These are phyloP conservation scores for Colletotrichum somersetense DNA, from an alignment of 2,329 filamentous ascomycete species.

Conservation along the genomic window DNA sequence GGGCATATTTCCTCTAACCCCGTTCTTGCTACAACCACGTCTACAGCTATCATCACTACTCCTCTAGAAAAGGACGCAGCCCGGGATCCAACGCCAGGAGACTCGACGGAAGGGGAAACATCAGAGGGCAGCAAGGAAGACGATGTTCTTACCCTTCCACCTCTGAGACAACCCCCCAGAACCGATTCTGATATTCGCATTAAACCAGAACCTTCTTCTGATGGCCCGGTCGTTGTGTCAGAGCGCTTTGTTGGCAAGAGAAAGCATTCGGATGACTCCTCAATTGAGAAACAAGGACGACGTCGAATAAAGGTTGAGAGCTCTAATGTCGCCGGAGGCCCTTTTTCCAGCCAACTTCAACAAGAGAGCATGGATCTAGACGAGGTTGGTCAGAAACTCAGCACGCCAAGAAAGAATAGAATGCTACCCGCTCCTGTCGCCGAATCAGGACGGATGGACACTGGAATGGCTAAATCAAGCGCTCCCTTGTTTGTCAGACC, in stretches of 20 bases:
- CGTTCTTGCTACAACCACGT: not conserved
- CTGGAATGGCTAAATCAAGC: constrained; percentile 6
- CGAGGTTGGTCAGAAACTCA: constrained; percentile 57
- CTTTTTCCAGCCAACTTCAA: constrained; percentile 45
- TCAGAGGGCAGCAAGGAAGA: constrained; percentile 23
- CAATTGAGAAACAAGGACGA: constrained; percentile 43
- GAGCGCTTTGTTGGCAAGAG: constrained; percentile 64
- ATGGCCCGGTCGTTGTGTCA: constrained; percentile 63
- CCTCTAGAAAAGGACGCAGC: not conserved
- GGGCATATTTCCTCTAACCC: not conserved
- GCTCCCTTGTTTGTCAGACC: constrained; percentile 31
- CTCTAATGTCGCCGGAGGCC: constrained; percentile 47
- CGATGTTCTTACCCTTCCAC: constrained; percentile 28
- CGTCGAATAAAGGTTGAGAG: constrained; percentile 60
- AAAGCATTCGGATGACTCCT: constrained; percentile 48
- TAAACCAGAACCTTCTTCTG: constrained; percentile 67
- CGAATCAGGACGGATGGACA: not conserved
- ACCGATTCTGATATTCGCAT: constrained; percentile 45
- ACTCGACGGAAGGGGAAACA: constrained; percentile 21
- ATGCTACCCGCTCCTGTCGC: not conserved
- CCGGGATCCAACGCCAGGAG: not conserved
- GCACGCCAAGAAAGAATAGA: constrained; percentile 57
- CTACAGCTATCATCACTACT: not conserved
- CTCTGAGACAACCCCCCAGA: constrained; percentile 15
- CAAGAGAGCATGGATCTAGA: constrained; percentile 74